phyloP scores from a whole-genome alignment of 306 rosid species.

The Cucurbita pepo region DNA sequence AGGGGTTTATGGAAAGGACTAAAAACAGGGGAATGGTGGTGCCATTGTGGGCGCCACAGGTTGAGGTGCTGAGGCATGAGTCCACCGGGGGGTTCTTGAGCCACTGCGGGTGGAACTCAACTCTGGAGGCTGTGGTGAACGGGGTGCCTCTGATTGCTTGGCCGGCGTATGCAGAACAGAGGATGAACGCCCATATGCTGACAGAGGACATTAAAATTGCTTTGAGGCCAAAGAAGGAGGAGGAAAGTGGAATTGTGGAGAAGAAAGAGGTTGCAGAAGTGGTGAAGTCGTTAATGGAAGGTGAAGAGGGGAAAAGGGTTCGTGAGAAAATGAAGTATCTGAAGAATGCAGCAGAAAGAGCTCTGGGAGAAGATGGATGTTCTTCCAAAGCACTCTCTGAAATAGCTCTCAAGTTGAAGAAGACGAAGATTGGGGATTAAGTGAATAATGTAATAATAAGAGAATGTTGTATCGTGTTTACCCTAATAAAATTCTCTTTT shows the following conservation, averaged over 20 bases:
- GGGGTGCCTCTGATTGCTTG: conserved; percentile 60
- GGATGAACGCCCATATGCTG: conserved; percentile 45
- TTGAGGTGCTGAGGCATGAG: conserved; percentile 32
- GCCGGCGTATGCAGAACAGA: conserved; percentile 73
- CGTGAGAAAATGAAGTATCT: conserved; percentile 31
- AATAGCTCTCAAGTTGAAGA: conserved; percentile 29
- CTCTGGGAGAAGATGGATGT: conserved; percentile 26
- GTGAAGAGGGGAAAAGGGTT: conserved; percentile 44
- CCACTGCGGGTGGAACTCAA: conserved; percentile 81
- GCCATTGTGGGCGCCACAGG: conserved; percentile 61
- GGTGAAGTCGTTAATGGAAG: conserved; percentile 44
- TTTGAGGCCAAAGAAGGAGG: conserved; percentile 6
- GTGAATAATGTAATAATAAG: too few species aligned
- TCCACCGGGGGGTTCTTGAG: conserved; percentile 52
- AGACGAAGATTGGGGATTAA: too few species aligned
- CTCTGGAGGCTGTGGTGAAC: conserved; percentile 34
- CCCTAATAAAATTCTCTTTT: too few species aligned
- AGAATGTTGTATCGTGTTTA: too few species aligned
- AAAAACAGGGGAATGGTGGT: conserved; percentile 22
- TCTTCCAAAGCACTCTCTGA: conserved; percentile 33
- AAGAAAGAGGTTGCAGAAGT: conserved; percentile 31
- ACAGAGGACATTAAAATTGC: conserved; percentile 29
- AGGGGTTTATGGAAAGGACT: conserved; percentile 42
- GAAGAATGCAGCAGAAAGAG: conserved; percentile 31
- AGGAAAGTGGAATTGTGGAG: conserved; percentile 24